phyloP scores from a whole-genome alignment of 805 yeast species.

The Saturnispora kantuleensis region DNA sequence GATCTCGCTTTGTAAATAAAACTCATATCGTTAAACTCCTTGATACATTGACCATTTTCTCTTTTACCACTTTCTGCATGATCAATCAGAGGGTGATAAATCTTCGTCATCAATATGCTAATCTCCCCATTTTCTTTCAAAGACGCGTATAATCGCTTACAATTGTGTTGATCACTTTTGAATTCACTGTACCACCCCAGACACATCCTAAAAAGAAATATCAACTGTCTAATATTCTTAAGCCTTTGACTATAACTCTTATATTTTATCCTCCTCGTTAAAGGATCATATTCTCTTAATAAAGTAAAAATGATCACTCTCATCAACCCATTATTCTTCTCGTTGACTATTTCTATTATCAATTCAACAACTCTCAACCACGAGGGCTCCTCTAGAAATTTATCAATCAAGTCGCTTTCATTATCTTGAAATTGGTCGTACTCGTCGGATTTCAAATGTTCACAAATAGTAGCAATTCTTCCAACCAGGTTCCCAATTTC shows the following conservation, averaged over 20 bases:
- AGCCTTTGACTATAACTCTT: neutral
- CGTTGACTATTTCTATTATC: conserved; percentile 4
- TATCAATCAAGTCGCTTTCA: neutral
- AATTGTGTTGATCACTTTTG: neutral
- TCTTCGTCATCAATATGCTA: neutral
- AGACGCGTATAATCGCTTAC: neutral
- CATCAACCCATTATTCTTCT: conserved; percentile 5
- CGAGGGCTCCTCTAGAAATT: neutral
- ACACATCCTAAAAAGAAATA: conserved; percentile 4
- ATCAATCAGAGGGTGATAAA: conserved; percentile 5
- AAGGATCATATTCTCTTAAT: neutral
- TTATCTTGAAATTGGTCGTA: conserved; percentile 1
- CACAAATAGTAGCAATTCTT: conserved; percentile 1
- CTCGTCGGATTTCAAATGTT: neutral
- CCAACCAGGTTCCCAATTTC: conserved; percentile 1
- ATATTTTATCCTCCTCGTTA: neutral
- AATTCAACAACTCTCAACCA: conserved; percentile 4
- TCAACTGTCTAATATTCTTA: neutral
- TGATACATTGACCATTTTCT: neutral
- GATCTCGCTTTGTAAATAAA: conserved; percentile 2
- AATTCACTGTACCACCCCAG: conserved; percentile 4
- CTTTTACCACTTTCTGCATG: neutral
- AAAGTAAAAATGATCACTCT: conserved; percentile 1
- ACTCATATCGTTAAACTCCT: neutral
- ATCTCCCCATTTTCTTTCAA: conserved; percentile 1